phyloP scores from a whole-genome alignment of 345 rosid genomes.

The Eucalyptus sp. region DNA sequence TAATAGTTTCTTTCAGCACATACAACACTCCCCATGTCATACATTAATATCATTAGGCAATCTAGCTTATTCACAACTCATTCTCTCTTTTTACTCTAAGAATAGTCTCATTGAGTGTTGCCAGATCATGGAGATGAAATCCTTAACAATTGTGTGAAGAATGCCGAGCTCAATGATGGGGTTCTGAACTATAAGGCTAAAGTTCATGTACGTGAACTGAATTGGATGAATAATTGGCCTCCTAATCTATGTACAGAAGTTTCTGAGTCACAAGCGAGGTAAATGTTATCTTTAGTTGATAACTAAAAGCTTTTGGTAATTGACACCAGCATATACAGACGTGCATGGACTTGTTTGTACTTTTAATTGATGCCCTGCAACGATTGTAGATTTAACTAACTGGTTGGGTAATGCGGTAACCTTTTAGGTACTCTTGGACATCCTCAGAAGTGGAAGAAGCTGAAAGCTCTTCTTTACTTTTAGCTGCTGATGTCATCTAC shows the following conservation, averaged over 20 bases:
- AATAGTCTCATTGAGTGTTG: neutral
- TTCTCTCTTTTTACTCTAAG: neutral
- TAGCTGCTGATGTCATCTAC: slow-evolving; percentile 70
- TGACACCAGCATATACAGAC: neutral
- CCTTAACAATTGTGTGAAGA: slow-evolving; percentile 58
- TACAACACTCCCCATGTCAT: neutral
- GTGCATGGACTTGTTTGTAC: neutral
- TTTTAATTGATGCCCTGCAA: neutral
- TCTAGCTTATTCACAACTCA: neutral
- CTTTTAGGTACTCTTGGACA: slow-evolving; percentile 36
- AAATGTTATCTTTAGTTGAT: neutral
- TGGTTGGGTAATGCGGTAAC: neutral
- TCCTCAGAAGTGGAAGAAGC: slow-evolving; percentile 38
- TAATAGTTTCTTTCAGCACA: neutral
- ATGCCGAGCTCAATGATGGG: slow-evolving; percentile 33
- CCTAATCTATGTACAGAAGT: slow-evolving; percentile 3
- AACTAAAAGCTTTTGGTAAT: neutral
- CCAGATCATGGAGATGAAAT: slow-evolving; percentile 55
- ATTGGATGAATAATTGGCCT: slow-evolving; percentile 77
- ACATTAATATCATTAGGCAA: neutral
- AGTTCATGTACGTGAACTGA: slow-evolving; percentile 59
- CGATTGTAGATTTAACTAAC: neutral
- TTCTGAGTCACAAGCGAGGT: slow-evolving; percentile 23
- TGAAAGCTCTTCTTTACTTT: slow-evolving; percentile 29
- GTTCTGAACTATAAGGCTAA: slow-evolving; percentile 23